Evolutionary conservation across 371 early-diverging fungal species (phyloP).

Genomic region (Circinella minor): DNA sequence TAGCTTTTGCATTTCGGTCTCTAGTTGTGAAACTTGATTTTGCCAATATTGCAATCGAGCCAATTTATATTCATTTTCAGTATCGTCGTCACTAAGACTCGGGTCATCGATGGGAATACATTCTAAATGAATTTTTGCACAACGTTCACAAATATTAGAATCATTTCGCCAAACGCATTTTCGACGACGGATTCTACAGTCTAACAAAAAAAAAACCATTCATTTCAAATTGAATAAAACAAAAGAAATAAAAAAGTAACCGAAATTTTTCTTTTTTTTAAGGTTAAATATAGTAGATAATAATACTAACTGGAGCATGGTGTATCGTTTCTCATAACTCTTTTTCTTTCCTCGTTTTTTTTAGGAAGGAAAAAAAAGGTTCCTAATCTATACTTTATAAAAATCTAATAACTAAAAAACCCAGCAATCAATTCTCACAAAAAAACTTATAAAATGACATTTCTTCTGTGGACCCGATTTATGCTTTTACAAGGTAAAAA

Average conservation of each 20-base stretch:
- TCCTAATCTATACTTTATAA: no score
- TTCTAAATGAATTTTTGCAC: constrained; percentile 10
- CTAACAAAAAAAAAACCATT: not conserved
- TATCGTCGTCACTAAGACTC: not conserved
- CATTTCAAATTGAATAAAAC: not conserved
- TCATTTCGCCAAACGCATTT: constrained; percentile 10
- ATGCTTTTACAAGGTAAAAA: no score
- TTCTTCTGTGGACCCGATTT: no score
- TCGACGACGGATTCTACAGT: constrained; percentile 13
- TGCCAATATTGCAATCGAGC: constrained; percentile 9
- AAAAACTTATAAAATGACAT: no score
- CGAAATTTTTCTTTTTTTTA: no score
- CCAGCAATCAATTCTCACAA: no score
- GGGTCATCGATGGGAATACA: constrained; percentile 13
- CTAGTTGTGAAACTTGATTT: not conserved
- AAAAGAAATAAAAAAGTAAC: not conserved
- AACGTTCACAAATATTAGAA: constrained; percentile 12
- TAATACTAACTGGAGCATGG: not conserved
- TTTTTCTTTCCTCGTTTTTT: no score
- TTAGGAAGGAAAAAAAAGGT: no score
- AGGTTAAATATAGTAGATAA: no score
- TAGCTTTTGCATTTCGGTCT: constrained; percentile 8
- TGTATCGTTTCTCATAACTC: constrained; percentile 1
- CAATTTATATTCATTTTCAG: constrained; percentile 6
- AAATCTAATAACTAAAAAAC: no score